Base-by-base conservation (phyloP, 192 early-diverging fungal species). In the Backusella sp. region DNA sequence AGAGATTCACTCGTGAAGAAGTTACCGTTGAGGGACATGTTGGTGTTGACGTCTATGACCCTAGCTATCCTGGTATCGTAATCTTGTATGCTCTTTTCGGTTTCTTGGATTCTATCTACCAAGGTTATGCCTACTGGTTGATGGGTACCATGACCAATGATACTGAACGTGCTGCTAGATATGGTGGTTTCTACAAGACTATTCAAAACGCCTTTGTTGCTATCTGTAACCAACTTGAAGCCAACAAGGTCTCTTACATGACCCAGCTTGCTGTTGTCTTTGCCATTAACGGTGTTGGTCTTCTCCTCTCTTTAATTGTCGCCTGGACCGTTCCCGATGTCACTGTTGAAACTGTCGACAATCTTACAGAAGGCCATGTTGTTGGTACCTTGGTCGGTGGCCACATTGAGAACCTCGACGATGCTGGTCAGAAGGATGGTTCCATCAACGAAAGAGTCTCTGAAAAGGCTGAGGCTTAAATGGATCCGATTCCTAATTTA, bases 161-260 rank as follows among this genome's bases (percentile, higher is more conserved):
- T 82, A 87, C 88, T 74, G 88, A 89, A 73, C 84, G 86, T 73
- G 82, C 91, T 67, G 87, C 93, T 23, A 88, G 92, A 65, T 95
- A 91, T 74, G 88, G 89, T 66, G 95, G 94, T 4, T 95, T 93
- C 86, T 97, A 97, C 91, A 97, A 97, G 89, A 92, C 91, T 69
- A 91, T 95, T 70, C 95, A 96, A 87, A 92, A 90, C 73, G 87
- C 90, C 70, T 92, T 88, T n/a, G 88, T 82, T 66, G 93, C 91
- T 69, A 86, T 94, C 41, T 85, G 90, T 0, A 91, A 91, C 88
- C 89, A 91, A 73, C 80, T 92, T 69, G 91, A 91, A 74, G 89
- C 92, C 30, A 81, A 80, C 37, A 52, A 77, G 5, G 80, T 83
- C 30, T 49, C 85, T 19, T 88, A 80, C 68, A 76, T 89, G 82